phyloP scores from a whole-genome alignment of 2,329 filamentous ascomycete genomes.

The Botrytis elliptica region DNA sequence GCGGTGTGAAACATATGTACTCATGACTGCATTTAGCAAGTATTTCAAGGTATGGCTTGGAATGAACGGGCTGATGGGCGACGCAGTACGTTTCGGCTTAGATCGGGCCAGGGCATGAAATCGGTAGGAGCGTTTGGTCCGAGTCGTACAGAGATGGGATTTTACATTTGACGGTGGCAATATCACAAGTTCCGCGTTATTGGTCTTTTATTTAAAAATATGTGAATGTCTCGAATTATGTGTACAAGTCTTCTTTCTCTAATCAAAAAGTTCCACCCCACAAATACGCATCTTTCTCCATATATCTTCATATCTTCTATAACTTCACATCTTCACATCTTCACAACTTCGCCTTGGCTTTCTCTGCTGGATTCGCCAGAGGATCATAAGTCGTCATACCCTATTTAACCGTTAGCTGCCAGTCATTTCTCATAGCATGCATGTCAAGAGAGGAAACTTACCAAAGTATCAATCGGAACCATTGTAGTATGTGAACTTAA shows the following conservation, averaged over 20 bases:
- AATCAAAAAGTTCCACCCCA: neutral
- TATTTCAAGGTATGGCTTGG: neutral
- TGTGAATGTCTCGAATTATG: neutral
- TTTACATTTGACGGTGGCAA: neutral
- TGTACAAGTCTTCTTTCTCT: neutral
- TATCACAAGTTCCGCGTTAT: neutral
- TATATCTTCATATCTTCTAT: neutral
- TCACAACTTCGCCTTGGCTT: constrained; percentile 51
- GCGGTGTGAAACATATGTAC: neutral
- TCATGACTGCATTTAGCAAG: neutral
- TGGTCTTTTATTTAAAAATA: neutral
- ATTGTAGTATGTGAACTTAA: constrained; percentile 58
- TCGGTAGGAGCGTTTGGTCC: neutral
- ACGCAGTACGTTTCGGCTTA: neutral
- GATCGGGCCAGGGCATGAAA: neutral
- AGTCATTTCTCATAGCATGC: neutral
- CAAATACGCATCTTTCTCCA: neutral
- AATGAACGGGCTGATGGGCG: neutral
- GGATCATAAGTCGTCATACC: constrained; percentile 45
- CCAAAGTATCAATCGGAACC: constrained; percentile 61
- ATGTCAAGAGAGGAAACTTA: constrained; percentile 26
- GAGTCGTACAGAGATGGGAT: neutral
- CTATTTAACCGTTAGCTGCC: constrained; percentile 25
- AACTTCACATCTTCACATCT: neutral
- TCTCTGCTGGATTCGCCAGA: constrained; percentile 48